Evolutionary conservation across 1,139 yeast species (phyloP).

Genomic region (Candida anutae): DNA sequence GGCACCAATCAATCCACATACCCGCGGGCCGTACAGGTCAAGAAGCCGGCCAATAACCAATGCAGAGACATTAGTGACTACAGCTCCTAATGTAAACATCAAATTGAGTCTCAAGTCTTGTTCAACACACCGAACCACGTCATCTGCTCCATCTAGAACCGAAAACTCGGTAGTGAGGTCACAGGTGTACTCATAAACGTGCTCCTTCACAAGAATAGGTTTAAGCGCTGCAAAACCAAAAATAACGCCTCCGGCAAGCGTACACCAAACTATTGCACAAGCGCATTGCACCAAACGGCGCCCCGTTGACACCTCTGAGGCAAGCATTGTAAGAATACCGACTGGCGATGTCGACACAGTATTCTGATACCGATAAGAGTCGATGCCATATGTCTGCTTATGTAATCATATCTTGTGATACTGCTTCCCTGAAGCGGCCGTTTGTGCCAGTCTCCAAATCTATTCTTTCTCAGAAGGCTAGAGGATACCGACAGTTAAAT

Average conservation of each 20-base stretch:
- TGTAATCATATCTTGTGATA: too few relatives aligned
- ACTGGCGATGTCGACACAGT: too few relatives aligned
- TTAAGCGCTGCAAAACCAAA: slow-evolving; percentile 45
- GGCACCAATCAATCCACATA: slow-evolving; percentile 38
- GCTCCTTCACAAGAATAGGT: slow-evolving; percentile 32
- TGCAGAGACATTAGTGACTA: slow-evolving; percentile 37
- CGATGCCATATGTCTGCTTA: too few relatives aligned
- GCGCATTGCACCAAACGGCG: slow-evolving; percentile 15
- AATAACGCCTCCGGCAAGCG: slow-evolving; percentile 39
- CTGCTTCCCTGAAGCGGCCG: too few relatives aligned
- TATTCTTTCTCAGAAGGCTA: too few relatives aligned
- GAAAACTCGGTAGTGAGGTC: slow-evolving; percentile 9
- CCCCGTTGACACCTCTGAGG: slow-evolving; percentile 11
- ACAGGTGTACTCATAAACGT: slow-evolving; percentile 32
- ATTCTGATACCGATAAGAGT: too few relatives aligned
- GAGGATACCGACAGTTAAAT: too few relatives aligned
- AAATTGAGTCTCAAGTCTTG: slow-evolving; percentile 39
- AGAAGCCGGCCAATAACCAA: slow-evolving; percentile 32
- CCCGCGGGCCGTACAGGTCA: slow-evolving; percentile 35
- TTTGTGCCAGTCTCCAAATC: too few relatives aligned
- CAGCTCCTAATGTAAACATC: slow-evolving; percentile 42
- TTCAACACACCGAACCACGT: slow-evolving; percentile 21
- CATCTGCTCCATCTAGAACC: background rate
- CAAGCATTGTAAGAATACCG: slow-evolving; percentile 10
- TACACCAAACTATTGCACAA: slow-evolving; percentile 38